Evolutionary conservation across 139 green algal genomes (phyloP), one percentile per base, ranked within the genome.

Genomic region (Yamagishiella unicocca): DNA sequence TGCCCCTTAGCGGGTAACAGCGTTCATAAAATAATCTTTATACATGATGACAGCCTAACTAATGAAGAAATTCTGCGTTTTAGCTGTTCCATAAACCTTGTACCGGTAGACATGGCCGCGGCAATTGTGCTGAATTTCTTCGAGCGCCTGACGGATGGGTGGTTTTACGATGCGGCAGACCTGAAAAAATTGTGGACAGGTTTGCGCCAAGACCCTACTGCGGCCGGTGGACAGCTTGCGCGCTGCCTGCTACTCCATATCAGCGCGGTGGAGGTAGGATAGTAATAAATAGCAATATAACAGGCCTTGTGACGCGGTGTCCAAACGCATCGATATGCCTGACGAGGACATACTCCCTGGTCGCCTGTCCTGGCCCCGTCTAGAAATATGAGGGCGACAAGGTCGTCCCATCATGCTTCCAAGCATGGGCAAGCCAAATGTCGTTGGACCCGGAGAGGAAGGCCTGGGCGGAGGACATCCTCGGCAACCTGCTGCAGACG

Each of bases 351-450:
- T n/a, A n/a, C n/a, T n/a, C n/a, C n/a, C n/a, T n/a, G n/a, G n/a
- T n/a, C n/a, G n/a, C n/a, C n/a, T n/a, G n/a, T n/a, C n/a, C n/a
- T n/a, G n/a, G n/a, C n/a, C n/a, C n/a, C n/a, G n/a, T n/a, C n/a
- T n/a, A 80, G 72, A 80, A 80, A n/a, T 25, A 45, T 29, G 72
- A 80, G n/a, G 64, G 43, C 72, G 72, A 80, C 27, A 80, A 80
- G 42, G 25, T 25, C 24, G 42, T 80, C 42, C 72, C 72, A 43
- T 31, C 10, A 27, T 62, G 42, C 42, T 22, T 80, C 12, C 40
- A 43, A 9, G 74, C 67, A 46, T 82, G 74, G 74, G 74, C 46
- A 31, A 2, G 31, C 1, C 53, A 40, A 9, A 54, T 54, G 54
- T 54, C 76, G 19, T 9, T 37, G 22, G 37, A 71, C 21, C 21